These are phyloP conservation scores for Boletus barrowsii DNA, from an alignment of 768 basidiomycete genomes.

Conservation along the genomic window DNA sequence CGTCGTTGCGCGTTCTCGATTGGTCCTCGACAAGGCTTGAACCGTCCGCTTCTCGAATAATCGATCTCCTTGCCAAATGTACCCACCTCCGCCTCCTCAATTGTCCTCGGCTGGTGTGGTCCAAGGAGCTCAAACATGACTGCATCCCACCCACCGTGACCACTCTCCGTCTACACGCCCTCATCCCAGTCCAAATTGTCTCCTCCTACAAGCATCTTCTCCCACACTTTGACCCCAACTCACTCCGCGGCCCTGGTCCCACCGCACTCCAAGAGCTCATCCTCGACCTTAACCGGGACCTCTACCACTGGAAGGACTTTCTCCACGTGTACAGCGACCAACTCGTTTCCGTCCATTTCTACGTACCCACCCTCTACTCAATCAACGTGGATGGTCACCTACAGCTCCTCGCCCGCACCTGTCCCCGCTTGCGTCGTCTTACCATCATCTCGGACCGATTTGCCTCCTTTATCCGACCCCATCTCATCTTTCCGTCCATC, in stretches of 20 bases:
- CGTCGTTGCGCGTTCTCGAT: constrained; percentile 22
- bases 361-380: neutral
- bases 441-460: constrained; percentile 11
- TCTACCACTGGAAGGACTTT: constrained; percentile 10
- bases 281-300: constrained; percentile 1
- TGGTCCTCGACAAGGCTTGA: constrained; percentile 2
- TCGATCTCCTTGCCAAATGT: constrained; percentile 8
- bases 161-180: constrained; percentile 9
- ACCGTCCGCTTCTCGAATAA: neutral
- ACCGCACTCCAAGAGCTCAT: constrained; percentile 33
- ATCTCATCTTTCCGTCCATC: constrained; percentile 13
- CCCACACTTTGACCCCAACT: neutral
- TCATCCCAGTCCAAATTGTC: neutral
- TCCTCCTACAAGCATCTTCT: neutral
- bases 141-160: constrained; percentile 12
- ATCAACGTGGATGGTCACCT: neutral
- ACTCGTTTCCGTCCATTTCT: constrained; percentile 18
- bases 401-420: constrained; percentile 7
- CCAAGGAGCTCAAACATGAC: neutral
- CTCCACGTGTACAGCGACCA: constrained; percentile 12
- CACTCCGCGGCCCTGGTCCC: neutral
- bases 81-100: constrained; percentile 18
- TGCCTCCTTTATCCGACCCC: neutral
- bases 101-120: constrained; percentile 9
- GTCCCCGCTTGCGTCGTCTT: constrained; percentile 19